Base-by-base conservation (phyloP, 352 stramenopile genomes). In the Globisporangium sylvaticum region DNA sequence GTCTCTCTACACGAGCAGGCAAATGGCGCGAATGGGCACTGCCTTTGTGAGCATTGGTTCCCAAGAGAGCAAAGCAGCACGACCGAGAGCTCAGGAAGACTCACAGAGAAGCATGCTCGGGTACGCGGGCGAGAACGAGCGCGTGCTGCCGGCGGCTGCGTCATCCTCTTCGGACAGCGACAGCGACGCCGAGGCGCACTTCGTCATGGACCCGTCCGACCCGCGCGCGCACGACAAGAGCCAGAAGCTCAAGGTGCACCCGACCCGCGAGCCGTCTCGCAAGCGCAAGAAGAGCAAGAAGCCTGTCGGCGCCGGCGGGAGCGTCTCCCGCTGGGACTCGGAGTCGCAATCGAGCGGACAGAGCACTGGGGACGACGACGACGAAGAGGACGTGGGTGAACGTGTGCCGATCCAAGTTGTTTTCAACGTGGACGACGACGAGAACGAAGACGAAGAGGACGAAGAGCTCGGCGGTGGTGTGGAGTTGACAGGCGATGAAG, bases 171-270 rank as follows among this genome's bases (percentile, higher is more conserved):
- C 57, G 8, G 77, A 81, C 44, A 83, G 72, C 22, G 73, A 78
- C 10, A 72, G 70, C 48, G 82, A 92, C 31, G 71, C 75, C 37
- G 82, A 88, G 48, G 58, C 78, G 25, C 27, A 81, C 53, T 81
- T 88, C 37, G 72, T 90, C n/a, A 80, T 93, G 81, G 85, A 93
- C 48, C 85, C 85, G 18, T 93, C 85, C 46, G 82, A 93, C 62
- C 85, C 85, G 29, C 83, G 85, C 20, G 83, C 85, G 27, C 85
- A 93, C 67, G 70, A 69, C 22, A 73, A 73, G 53, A 46, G 67
- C n/a, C 64, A 69, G n/a, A 66, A 66, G 42, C 64, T 74, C 22
- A 32, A 58, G 20, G 77, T 80, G 37, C 74, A 78, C 44, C 72
- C 76, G 10, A 83, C 74, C 4, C 72, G 72, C 18, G 55, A 67